Percentiles rank a stretch among this genome's conserved stretches.
phyloP scores from a whole-genome alignment of 2,329 filamentous ascomycete genomes.

The Ramularia collo-cygni region DNA sequence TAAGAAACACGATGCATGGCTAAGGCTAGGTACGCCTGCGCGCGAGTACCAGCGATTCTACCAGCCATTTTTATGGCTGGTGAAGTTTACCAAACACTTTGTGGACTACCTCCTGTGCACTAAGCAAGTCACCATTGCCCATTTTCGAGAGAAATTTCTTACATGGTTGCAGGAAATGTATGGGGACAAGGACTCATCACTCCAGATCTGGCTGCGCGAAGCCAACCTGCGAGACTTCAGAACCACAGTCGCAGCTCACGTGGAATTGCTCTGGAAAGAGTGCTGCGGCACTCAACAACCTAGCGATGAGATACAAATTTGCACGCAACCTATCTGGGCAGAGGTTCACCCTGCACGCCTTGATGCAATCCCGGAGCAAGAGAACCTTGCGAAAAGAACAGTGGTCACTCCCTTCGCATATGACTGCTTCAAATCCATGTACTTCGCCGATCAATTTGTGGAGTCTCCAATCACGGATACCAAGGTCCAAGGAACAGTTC shows the following conservation, averaged over 20 bases:
- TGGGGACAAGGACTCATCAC: slow-evolving; percentile 32
- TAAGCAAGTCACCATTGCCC: slow-evolving; percentile 41
- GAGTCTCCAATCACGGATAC: slow-evolving; percentile 13
- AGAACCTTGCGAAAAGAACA: slow-evolving; percentile 38
- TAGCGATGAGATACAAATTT: slow-evolving; percentile 10
- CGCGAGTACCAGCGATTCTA: slow-evolving; percentile 58
- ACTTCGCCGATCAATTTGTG: slow-evolving; percentile 50
- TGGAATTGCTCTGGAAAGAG: slow-evolving; percentile 61
- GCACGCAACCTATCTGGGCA: slow-evolving; percentile 31
- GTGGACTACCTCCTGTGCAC: slow-evolving; percentile 54
- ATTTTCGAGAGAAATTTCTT: slow-evolving; percentile 54
- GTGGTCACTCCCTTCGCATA: slow-evolving; percentile 65
- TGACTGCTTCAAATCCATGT: slow-evolving; percentile 57
- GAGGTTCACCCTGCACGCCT: slow-evolving; percentile 29
- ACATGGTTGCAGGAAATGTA: slow-evolving; percentile 50
- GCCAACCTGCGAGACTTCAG: slow-evolving; percentile 52
- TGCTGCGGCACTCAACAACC: slow-evolving; percentile 43
- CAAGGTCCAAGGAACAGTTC: slow-evolving; percentile 18
- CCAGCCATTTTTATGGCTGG: slow-evolving; percentile 61
- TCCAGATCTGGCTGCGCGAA: slow-evolving; percentile 50
- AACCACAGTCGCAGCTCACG: slow-evolving; percentile 51
- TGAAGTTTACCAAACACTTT: slow-evolving; percentile 62
- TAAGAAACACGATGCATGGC: slow-evolving; percentile 45
- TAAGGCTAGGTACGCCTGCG: slow-evolving; percentile 52
- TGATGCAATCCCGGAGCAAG: slow-evolving; percentile 25